Percentiles rank a stretch among this genome's conserved stretches.
Conservation (phyloP, 129 eudicot genomes). For the Glebionis coronaria region DNA sequence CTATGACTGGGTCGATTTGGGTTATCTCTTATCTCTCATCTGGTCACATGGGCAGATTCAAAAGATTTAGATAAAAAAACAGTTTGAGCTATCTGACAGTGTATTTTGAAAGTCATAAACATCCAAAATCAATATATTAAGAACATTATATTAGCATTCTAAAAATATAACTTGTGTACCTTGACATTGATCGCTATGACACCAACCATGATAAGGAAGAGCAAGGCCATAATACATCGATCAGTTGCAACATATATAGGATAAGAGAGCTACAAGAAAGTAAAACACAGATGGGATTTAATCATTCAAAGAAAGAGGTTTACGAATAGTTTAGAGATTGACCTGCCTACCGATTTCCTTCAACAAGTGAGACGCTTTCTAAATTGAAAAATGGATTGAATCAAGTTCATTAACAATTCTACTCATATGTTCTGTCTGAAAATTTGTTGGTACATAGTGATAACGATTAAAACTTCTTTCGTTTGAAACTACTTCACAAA, state of each 20-base stretch:
- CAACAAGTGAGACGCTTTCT: slow-evolving; percentile 90
- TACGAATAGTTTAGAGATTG: slow-evolving; percentile 44
- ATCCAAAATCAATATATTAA: too few species aligned
- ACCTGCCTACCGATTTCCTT: slow-evolving; percentile 99
- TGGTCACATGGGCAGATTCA: too few species aligned
- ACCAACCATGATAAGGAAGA: too few species aligned
- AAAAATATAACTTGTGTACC: too few species aligned
- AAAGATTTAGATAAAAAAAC: too few species aligned
- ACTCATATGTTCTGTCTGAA: slow-evolving; percentile 97
- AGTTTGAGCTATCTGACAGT: too few species aligned
- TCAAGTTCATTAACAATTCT: slow-evolving; percentile 94
- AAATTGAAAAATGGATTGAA: slow-evolving; percentile 87
- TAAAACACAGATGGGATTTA: slow-evolving; percentile 2
- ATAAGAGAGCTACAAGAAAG: slow-evolving; percentile 37
- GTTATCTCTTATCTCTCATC: too few species aligned
- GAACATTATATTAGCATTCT: too few species aligned
- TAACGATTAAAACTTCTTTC: too few species aligned
- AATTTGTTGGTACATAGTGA: slow-evolving; percentile 7
- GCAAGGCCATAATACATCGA: background rate
- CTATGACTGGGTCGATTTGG: too few species aligned
- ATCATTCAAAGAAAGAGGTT: slow-evolving; percentile 22
- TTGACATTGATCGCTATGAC: too few species aligned
- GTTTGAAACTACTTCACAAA: slow-evolving; percentile 1
- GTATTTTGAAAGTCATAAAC: too few species aligned
- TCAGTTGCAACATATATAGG: slow-evolving; percentile 81